Conservation (phyloP, 139 green algal genomes). For the Deuterostichococcus epilithicus region DNA sequence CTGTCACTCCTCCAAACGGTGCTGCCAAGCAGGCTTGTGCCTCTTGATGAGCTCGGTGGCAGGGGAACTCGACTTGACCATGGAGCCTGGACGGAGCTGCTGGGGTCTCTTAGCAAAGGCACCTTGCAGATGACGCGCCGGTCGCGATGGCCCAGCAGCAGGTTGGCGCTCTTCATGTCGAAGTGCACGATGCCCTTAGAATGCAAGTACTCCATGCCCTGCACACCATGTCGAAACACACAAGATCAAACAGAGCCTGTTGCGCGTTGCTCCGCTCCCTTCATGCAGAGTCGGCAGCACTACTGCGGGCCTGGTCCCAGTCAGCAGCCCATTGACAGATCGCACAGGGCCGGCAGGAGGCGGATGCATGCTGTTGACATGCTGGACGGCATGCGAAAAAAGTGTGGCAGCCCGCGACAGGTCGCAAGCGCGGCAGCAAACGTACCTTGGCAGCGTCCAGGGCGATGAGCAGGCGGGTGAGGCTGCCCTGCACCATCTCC, state of each 20-base stretch:
- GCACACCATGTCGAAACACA: neutral
- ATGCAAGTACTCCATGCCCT: constrained; percentile 82
- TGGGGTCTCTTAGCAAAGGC: too few relatives aligned
- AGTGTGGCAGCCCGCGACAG: too few relatives aligned
- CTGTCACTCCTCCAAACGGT: neutral
- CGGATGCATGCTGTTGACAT: too few relatives aligned
- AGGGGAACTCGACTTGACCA: too few relatives aligned
- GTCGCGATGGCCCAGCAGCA: constrained; percentile 69
- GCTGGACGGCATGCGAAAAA: too few relatives aligned
- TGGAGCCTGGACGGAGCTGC: too few relatives aligned
- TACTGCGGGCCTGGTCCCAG: too few relatives aligned
- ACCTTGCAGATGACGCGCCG: constrained; percentile 63
- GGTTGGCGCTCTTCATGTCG: constrained; percentile 70
- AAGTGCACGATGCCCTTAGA: constrained; percentile 74
- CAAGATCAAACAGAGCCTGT: neutral
- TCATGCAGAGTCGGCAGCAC: neutral
- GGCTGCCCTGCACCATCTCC: constrained; percentile 34
- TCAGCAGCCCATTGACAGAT: too few relatives aligned
- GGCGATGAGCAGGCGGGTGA: constrained; percentile 41
- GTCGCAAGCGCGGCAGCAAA: neutral
- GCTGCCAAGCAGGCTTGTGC: neutral
- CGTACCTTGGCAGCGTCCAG: constrained; percentile 47
- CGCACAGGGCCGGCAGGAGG: too few relatives aligned
- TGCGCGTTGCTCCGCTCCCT: neutral
- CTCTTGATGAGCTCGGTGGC: too few relatives aligned